Conservation (phyloP, 768 basidiomycete species). For the Leccinum broughii region DNA sequence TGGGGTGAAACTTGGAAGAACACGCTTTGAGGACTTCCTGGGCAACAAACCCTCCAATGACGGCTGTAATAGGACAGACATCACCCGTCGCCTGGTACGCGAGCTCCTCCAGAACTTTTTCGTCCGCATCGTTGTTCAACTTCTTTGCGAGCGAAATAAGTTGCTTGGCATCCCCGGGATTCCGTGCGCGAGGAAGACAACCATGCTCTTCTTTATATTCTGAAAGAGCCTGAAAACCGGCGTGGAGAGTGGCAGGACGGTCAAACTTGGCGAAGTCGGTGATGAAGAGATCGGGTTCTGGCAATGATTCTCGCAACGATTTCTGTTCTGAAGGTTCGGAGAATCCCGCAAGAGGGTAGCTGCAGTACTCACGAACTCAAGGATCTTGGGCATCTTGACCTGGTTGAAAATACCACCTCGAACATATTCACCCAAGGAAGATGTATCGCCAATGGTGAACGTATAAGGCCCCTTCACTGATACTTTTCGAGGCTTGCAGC, state of each 20-base stretch:
- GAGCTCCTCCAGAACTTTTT: constrained; percentile 80
- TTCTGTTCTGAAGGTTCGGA: constrained; percentile 54
- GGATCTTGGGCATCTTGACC: constrained; percentile 97
- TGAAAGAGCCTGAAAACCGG: constrained; percentile 92
- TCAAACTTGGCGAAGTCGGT: constrained; percentile 99
- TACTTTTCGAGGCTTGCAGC: constrained; percentile 87
- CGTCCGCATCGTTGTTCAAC: constrained; percentile 71
- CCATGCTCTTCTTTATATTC: constrained; percentile 65
- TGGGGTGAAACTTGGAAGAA: constrained; percentile 95
- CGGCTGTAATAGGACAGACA: constrained; percentile 85
- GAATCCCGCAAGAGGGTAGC: neutral
- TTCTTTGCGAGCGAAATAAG: constrained; percentile 80
- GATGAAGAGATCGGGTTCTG: constrained; percentile 83
- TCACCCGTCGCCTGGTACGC: constrained; percentile 92
- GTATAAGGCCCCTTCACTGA: constrained; percentile 97
- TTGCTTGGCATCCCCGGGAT: constrained; percentile 71
- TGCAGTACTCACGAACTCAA: constrained; percentile 77
- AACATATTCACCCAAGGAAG: constrained; percentile 72
- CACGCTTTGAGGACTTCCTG: constrained; percentile 97
- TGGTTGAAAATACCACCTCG: constrained; percentile 94
- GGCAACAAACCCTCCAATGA: constrained; percentile 96
- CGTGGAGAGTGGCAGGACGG: constrained; percentile 85
- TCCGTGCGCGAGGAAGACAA: constrained; percentile 80
- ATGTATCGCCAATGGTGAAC: constrained; percentile 93
- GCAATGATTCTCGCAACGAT: constrained; percentile 84